Conservation (phyloP, 192 early-diverging fungal species). For the Allomyces javanicus region DNA sequence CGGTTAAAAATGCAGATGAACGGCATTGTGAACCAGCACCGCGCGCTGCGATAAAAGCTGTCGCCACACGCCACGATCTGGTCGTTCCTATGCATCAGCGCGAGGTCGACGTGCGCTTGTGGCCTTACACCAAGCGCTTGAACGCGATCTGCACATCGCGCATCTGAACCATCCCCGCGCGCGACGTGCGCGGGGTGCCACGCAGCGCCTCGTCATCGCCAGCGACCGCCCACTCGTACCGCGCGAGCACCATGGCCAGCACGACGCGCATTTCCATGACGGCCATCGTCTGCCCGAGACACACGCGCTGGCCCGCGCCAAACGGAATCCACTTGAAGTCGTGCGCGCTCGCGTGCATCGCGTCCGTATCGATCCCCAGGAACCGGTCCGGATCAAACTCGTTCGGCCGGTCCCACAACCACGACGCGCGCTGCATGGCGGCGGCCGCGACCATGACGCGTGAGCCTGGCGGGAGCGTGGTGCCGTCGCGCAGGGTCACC, state of each 20-base stretch:
- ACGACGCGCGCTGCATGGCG: not conserved
- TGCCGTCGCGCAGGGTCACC: not conserved
- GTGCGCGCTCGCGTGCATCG: constrained; percentile 17
- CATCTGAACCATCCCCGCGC: not conserved
- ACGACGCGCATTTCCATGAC: constrained; percentile 35
- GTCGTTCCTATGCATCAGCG: too few relatives aligned
- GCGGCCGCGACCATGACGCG: not conserved
- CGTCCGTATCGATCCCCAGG: not conserved
- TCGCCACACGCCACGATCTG: too few relatives aligned
- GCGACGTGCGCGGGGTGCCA: not conserved
- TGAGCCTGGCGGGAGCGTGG: not conserved
- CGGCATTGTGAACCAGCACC: too few relatives aligned
- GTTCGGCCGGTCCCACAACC: not conserved
- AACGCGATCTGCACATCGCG: not conserved
- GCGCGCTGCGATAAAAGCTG: too few relatives aligned
- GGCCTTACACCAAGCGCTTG: not conserved
- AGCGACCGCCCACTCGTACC: constrained; percentile 19
- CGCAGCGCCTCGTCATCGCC: not conserved
- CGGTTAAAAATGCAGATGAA: too few relatives aligned
- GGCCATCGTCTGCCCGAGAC: constrained; percentile 34
- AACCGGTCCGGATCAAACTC: not conserved
- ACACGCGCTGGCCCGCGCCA: constrained; percentile 28
- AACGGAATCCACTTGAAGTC: constrained; percentile 30
- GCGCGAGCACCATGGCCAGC: constrained; percentile 22
- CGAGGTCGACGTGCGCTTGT: too few relatives aligned